These are phyloP conservation scores for Mucor racemosus DNA, from an alignment of 371 early-diverging fungal genomes.

Conservation along the genomic window DNA sequence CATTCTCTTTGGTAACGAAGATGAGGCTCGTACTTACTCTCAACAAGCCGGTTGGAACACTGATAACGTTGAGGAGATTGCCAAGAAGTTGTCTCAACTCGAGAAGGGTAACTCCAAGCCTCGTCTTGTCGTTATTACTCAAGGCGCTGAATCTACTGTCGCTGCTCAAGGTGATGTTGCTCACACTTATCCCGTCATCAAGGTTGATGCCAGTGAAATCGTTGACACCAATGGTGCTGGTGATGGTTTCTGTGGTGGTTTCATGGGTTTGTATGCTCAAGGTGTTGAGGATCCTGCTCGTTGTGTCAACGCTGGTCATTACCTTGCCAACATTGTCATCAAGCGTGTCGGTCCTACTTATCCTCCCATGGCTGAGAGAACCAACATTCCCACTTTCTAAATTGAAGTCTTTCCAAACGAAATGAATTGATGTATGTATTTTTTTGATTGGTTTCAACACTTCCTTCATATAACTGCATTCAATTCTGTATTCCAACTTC, in stretches of 20 bases:
- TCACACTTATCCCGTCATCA: slow-evolving; percentile 72
- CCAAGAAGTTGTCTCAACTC: slow-evolving; percentile 78
- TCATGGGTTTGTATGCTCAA: slow-evolving; percentile 82
- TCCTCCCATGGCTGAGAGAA: slow-evolving; percentile 58
- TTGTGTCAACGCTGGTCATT: slow-evolving; percentile 88
- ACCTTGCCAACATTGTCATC: slow-evolving; percentile 89
- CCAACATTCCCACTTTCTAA: slow-evolving; percentile 53
- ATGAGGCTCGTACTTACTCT: slow-evolving; percentile 90
- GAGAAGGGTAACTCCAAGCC: slow-evolving; percentile 82
- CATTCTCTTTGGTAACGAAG: slow-evolving; percentile 94
- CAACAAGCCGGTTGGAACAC: slow-evolving; percentile 68
- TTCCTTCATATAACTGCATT: background rate
- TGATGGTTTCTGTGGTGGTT: slow-evolving; percentile 96
- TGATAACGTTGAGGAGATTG: slow-evolving; percentile 78
- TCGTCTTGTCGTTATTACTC: slow-evolving; percentile 92
- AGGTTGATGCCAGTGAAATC: slow-evolving; percentile 72
- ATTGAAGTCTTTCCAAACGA: background rate
- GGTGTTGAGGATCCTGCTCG: slow-evolving; percentile 63
- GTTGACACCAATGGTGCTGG: slow-evolving; percentile 98
- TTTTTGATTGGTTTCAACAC: slow-evolving; percentile 4
- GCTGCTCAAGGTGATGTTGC: slow-evolving; percentile 69
- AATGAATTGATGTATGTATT: background rate
- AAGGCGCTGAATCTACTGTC: slow-evolving; percentile 81
- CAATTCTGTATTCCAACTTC: background rate
- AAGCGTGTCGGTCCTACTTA: slow-evolving; percentile 88